A percentile compares a stretch with the other conserved stretches of the same genome.
Conservation (phyloP, 106 monocot genomes). For the Platanthera zijinensis region DNA sequence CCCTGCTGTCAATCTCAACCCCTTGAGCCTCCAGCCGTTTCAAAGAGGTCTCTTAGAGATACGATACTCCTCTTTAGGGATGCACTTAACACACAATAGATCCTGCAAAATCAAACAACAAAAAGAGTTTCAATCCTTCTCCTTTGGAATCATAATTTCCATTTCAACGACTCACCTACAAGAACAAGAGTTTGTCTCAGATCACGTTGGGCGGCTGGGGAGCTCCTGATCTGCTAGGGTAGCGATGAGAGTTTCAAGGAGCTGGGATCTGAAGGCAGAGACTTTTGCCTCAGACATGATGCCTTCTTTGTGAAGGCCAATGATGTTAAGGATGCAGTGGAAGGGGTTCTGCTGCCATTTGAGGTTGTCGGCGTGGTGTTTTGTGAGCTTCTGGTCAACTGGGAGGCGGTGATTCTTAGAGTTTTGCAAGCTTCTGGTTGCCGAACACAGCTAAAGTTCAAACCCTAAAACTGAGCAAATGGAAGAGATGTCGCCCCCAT, state of each 20-base stretch:
- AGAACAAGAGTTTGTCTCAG: slow-evolving; percentile 87
- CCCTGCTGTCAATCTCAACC: slow-evolving; percentile 16
- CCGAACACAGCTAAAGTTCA: no score
- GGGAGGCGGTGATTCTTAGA: slow-evolving; percentile 44
- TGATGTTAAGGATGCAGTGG: slow-evolving; percentile 79
- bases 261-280: slow-evolving; percentile 42
- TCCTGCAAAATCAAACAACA: slow-evolving; percentile 32
- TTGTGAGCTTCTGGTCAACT: slow-evolving; percentile 46
- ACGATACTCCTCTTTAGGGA: slow-evolving; percentile 68
- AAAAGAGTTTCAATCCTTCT: not conserved
- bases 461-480: no score
- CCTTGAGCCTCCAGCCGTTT: slow-evolving; percentile 58
- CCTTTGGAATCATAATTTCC: not conserved
- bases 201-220: slow-evolving; percentile 29
- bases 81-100: slow-evolving; percentile 72
- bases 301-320: slow-evolving; percentile 73
- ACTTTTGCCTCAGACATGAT: slow-evolving; percentile 57
- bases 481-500: no score
- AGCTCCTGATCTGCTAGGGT: slow-evolving; percentile 42
- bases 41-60: slow-evolving; percentile 71
- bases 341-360: slow-evolving; percentile 98
- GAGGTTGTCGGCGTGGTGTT: slow-evolving; percentile 55
- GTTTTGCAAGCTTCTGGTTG: no score
- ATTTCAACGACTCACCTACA: slow-evolving; percentile 41
- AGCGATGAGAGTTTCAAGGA: slow-evolving; percentile 74